phyloP scores from a whole-genome alignment of 2,329 filamentous ascomycete genomes.

The Talaromyces sp. region DNA sequence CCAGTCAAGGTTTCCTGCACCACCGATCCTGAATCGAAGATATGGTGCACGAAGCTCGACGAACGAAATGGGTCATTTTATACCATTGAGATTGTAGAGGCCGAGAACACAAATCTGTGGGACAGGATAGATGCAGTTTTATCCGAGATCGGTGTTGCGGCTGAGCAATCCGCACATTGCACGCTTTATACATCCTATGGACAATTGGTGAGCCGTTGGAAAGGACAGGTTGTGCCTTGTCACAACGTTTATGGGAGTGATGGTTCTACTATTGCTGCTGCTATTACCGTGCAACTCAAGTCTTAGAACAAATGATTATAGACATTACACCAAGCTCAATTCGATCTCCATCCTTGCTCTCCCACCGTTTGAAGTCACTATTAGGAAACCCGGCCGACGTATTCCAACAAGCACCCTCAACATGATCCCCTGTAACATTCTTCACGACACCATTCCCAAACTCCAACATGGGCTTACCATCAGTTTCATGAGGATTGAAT shows the following conservation, averaged over 20 bases:
- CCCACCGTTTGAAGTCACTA: neutral
- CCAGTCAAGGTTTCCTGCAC: constrained; percentile 15
- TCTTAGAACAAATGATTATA: neutral
- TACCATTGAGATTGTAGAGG: constrained; percentile 30
- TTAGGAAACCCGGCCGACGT: neutral
- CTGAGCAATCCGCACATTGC: constrained; percentile 25
- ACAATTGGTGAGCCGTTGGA: constrained; percentile 24
- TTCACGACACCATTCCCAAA: neutral
- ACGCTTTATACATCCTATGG: constrained; percentile 36
- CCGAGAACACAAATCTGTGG: constrained; percentile 21
- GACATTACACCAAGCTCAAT: no score
- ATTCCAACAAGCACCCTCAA: neutral
- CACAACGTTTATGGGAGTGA: constrained; percentile 39
- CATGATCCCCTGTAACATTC: neutral
- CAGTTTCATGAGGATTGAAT: neutral
- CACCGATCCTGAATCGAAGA: constrained; percentile 19
- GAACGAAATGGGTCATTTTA: constrained; percentile 25
- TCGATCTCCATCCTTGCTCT: no score
- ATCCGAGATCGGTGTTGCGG: constrained; percentile 8
- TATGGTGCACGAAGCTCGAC: constrained; percentile 25
- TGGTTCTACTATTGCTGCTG: constrained; percentile 35
- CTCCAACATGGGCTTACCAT: neutral
- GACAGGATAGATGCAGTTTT: constrained; percentile 26
- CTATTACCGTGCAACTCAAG: constrained; percentile 28
- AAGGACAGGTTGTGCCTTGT: constrained; percentile 42